Conservation (phyloP, 106 monocot species). For the Allium cepa region DNA sequence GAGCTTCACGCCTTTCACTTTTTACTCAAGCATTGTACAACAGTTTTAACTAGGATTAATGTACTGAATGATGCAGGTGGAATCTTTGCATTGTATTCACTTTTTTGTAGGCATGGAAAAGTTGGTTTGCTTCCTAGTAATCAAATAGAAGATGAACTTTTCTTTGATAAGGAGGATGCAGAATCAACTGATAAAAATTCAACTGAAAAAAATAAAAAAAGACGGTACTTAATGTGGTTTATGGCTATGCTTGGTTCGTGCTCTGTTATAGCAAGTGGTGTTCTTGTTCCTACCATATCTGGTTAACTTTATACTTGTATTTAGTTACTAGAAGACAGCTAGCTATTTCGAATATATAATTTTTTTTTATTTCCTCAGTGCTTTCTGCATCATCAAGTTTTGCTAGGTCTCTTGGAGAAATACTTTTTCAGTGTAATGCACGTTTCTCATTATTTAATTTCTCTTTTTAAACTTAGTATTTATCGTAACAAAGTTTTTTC, state of each 20-base stretch:
- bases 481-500: too few species aligned
- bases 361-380: neutral
- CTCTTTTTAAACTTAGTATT: too few species aligned
- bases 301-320: conserved; percentile 1
- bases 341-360: neutral
- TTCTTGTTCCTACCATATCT: conserved; percentile 23
- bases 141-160: conserved; percentile 6
- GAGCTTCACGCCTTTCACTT: too few species aligned
- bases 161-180: neutral
- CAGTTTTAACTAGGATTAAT: too few species aligned
- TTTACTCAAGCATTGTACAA: too few species aligned
- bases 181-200: neutral
- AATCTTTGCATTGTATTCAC: conserved; percentile 26
- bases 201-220: conserved; percentile 8
- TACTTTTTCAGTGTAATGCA: neutral
- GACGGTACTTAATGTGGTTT: conserved; percentile 13
- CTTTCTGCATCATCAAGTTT: conserved; percentile 6
- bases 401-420: conserved; percentile 4
- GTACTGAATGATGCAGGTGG: conserved; percentile 16
- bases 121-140: conserved; percentile 13
- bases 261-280: conserved; percentile 16
- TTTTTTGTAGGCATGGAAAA: conserved; percentile 16
- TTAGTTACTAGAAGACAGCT: neutral
- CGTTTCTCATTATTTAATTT: too few species aligned
- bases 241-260: conserved; percentile 22